Evolutionary conservation across 495 filamentous ascomycete genomes (phyloP).

Genomic region (Penicillium coffeae): DNA sequence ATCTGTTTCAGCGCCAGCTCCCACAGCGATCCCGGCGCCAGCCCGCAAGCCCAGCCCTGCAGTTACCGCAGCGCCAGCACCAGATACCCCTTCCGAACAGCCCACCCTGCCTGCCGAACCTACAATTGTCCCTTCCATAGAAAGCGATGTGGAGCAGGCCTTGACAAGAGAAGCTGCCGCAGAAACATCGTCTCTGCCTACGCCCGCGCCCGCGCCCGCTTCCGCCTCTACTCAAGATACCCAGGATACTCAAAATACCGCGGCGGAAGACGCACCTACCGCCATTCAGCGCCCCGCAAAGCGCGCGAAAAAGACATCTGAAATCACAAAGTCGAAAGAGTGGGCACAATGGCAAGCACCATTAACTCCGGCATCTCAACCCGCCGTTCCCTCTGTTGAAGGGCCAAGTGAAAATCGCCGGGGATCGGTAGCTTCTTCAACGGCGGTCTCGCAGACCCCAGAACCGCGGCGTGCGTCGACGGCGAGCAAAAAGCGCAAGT

Average conservation of each 20-base stretch:
- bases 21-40: neutral
- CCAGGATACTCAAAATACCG: neutral
- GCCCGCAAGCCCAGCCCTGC: neutral
- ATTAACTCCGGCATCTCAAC: slow-evolving; percentile 8
- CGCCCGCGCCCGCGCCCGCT: neutral
- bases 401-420: slow-evolving; percentile 8
- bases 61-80: slow-evolving; percentile 5
- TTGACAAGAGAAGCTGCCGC: neutral
- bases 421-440: neutral
- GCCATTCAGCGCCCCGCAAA: slow-evolving; percentile 7
- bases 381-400: slow-evolving; percentile 7
- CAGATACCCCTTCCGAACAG: slow-evolving; percentile 13
- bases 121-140: slow-evolving; percentile 11
- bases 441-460: slow-evolving; percentile 12
- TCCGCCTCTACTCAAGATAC: neutral
- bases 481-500: slow-evolving; percentile 26
- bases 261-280: neutral
- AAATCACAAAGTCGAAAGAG: slow-evolving; percentile 7
- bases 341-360: slow-evolving; percentile 1
- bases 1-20: slow-evolving; percentile 12
- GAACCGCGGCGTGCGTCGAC: slow-evolving; percentile 11
- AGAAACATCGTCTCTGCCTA: neutral
- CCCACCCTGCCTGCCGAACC: slow-evolving; percentile 9
- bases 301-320: slow-evolving; percentile 16
- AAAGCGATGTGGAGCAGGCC: slow-evolving; percentile 7